Conservation (phyloP, 495 filamentous ascomycete species). For the Tuber melanosporum region DNA sequence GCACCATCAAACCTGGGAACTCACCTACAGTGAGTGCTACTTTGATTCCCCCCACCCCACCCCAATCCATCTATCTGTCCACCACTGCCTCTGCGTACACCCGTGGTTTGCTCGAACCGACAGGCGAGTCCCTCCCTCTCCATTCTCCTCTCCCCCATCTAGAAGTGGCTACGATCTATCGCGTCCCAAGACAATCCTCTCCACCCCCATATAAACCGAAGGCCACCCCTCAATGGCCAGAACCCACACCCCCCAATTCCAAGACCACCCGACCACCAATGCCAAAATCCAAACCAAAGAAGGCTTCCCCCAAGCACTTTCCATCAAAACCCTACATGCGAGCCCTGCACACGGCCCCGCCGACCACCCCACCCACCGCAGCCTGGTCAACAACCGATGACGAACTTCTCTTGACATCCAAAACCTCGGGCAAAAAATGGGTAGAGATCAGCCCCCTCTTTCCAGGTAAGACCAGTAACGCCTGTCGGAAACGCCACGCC, state of each 20-base stretch:
- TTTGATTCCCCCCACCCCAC: neutral
- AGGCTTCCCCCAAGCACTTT: conserved; percentile 13
- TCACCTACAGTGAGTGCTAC: neutral
- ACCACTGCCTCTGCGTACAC: neutral
- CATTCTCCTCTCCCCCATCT: neutral
- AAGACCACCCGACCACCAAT: conserved; percentile 5
- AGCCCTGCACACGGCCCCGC: conserved; percentile 17
- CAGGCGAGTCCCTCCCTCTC: neutral
- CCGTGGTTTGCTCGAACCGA: conserved; percentile 1
- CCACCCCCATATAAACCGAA: neutral
- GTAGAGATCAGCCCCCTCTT: conserved; percentile 43
- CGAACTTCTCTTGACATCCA: conserved; percentile 23
- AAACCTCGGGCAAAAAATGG: conserved; percentile 29
- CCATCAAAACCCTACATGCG: conserved; percentile 36
- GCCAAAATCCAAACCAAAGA: conserved; percentile 25
- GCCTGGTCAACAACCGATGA: conserved; percentile 33
- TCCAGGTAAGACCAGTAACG: conserved; percentile 53
- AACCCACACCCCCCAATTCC: neutral
- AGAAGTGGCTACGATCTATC: neutral
- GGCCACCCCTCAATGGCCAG: neutral
- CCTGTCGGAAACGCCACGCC: conserved; percentile 56
- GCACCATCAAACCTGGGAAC: neutral
- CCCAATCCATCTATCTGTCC: neutral
- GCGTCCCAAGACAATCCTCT: neutral
- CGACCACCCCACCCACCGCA: conserved; percentile 13